Evolutionary conservation across 148 eudicot genomes (phyloP), one percentile per base, ranked within the genome.

Genomic region (Polygonum maritimum): DNA sequence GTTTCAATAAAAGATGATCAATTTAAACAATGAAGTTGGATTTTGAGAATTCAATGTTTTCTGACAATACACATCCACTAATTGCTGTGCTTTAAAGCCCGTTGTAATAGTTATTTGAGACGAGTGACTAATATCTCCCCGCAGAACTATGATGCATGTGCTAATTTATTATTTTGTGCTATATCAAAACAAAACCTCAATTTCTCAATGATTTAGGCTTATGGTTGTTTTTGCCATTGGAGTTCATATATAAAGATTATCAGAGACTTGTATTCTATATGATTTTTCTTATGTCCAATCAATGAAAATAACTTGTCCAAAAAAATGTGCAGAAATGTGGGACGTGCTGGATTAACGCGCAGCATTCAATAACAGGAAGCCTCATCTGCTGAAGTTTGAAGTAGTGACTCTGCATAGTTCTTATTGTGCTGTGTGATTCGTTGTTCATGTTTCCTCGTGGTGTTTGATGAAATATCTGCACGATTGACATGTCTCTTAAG

Each of bases 311-410:
- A 14, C 44, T 36, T 2, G 1, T 65, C 5, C 69, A 63, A 63
- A 31, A 33, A 63, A 12, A 22, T 65, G 44, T 87, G 87, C 98
- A 93, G 98, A 88, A 84, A 81, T 81, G 76, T 78, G 70, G 75
- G 85, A 69, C 89, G 98, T 60, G 88, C 89, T 7, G 98, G 91
- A 75, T 78, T 88, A 81, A 89, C 89, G 47, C 94, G 98, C 73
- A 86, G 89, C 88, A 85, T 88, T 74, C 94, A 91, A 85, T 94
- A 84, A 82, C 89, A 52, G 71, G 80, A 74, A 80, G 81, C 77
- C 63, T 45, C 21, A 55, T 48, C 9, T 26, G 71, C 82, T 77
- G 80, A 80, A 79, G 57, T 54, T 35, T 16, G 35, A 75, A 75
- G 82, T 74, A 84, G 79, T 77, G 31, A 77, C 71, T 76, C 80